phyloP scores from a whole-genome alignment of 2,329 filamentous ascomycete species.

The Alternaria sp. region DNA sequence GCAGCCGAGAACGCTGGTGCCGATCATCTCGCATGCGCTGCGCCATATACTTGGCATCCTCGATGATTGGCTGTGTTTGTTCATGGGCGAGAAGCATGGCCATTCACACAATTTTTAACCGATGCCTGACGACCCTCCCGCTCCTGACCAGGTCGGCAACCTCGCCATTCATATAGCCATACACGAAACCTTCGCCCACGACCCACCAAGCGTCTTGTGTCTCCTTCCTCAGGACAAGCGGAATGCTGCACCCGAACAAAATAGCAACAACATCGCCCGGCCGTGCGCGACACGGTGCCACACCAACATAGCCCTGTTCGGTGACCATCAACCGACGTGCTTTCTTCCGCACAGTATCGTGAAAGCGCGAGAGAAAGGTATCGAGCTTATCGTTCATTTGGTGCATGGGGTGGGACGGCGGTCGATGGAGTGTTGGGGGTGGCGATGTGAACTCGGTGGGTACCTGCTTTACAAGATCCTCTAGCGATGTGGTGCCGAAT shows the following conservation, averaged over 20 bases:
- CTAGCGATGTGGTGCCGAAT: conserved; percentile 28
- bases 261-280: conserved; percentile 44
- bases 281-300: conserved; percentile 40
- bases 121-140: conserved; percentile 16
- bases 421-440: conserved; percentile 23
- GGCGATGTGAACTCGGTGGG: conserved; percentile 7
- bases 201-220: conserved; percentile 33
- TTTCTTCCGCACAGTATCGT: conserved; percentile 42
- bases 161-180: conserved; percentile 44
- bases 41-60: too few relatives aligned
- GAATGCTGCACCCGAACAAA: conserved; percentile 49
- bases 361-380: conserved; percentile 40
- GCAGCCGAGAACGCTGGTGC: too few relatives aligned
- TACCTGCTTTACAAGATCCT: conserved; percentile 21
- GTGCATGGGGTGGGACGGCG: conserved; percentile 25
- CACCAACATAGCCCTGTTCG: conserved; percentile 26
- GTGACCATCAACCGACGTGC: conserved; percentile 42
- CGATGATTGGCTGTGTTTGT: too few relatives aligned
- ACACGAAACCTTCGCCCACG: conserved; percentile 41
- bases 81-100: too few relatives aligned
- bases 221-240: conserved; percentile 40
- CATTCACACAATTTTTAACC: neutral
- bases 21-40: too few relatives aligned
- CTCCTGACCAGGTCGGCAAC: conserved; percentile 21
- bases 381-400: conserved; percentile 29